Evolutionary conservation across 2,329 filamentous ascomycete species (phyloP).

Genomic region (Bipolaris gigantea): DNA sequence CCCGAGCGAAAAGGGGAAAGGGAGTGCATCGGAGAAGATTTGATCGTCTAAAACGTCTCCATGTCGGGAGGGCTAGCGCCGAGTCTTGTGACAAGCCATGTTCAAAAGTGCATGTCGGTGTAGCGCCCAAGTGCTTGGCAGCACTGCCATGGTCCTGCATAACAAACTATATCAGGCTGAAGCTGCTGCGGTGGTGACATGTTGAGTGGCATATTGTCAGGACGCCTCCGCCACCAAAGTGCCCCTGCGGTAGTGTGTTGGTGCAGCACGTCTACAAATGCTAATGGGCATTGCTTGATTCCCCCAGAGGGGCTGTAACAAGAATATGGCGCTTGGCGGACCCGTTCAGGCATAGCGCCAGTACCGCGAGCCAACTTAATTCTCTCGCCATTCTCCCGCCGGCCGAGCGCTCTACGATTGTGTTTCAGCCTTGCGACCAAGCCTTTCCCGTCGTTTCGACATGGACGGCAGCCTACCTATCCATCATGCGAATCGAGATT

Average conservation of each 20-base stretch:
- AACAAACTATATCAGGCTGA: neutral
- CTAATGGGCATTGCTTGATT: neutral
- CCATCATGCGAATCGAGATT: neutral
- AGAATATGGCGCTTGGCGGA: neutral
- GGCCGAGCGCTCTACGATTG: neutral
- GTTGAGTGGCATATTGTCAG: neutral
- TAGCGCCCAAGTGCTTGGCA: neutral
- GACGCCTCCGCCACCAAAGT: neutral
- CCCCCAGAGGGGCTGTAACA: neutral
- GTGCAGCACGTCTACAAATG: neutral
- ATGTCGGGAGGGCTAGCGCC: neutral
- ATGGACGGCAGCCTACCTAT: neutral
- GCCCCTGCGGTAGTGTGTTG: neutral
- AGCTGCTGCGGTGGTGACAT: neutral
- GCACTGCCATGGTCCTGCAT: neutral
- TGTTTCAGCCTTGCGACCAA: neutral
- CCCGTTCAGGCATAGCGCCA: neutral
- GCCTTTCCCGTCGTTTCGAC: neutral
- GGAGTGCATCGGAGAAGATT: neutral
- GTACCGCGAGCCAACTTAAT: neutral
- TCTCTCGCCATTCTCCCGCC: neutral
- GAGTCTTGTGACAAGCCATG: slow-evolving; percentile 4
- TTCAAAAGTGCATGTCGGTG: neutral
- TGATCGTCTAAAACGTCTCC: slow-evolving; percentile 3
- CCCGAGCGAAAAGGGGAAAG: neutral